Evolutionary conservation across 2,329 filamentous ascomycete genomes (phyloP).

Genomic region (Berkeleyomyces basicola): DNA sequence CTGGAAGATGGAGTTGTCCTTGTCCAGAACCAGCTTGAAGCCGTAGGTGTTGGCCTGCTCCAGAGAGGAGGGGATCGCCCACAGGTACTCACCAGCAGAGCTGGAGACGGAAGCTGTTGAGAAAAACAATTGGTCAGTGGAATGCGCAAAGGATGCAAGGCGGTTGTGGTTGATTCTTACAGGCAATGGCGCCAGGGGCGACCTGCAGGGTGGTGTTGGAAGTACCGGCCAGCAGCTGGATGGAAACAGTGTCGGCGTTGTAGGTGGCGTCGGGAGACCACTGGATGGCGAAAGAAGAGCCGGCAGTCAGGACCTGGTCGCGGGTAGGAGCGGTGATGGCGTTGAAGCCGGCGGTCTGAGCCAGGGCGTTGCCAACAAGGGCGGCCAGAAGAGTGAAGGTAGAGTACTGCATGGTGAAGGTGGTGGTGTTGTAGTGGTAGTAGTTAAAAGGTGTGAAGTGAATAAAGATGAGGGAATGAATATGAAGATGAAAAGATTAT

Average conservation of each 20-base stretch:
- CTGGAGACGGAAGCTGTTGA: slow-evolving; percentile 31
- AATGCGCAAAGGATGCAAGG: not conserved
- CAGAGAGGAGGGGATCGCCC: slow-evolving; percentile 31
- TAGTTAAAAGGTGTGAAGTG: not conserved
- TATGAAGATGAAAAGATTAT: not conserved
- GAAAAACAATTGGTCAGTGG: not conserved
- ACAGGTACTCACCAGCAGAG: slow-evolving; percentile 29
- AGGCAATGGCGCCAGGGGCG: slow-evolving; percentile 22
- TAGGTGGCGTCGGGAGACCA: slow-evolving; percentile 30
- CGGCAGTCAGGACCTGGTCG: slow-evolving; percentile 30
- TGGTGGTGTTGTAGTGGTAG: not conserved
- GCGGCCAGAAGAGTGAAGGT: slow-evolving; percentile 25
- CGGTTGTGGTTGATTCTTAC: slow-evolving; percentile 27
- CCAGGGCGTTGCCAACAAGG: slow-evolving; percentile 33
- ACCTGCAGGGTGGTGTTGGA: slow-evolving; percentile 25
- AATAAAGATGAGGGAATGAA: slow-evolving; percentile 3
- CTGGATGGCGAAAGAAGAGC: slow-evolving; percentile 31
- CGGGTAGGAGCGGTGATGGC: slow-evolving; percentile 31
- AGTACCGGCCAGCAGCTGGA: slow-evolving; percentile 38
- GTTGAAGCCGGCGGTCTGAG: slow-evolving; percentile 41
- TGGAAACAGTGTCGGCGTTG: slow-evolving; percentile 29
- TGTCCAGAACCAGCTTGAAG: slow-evolving; percentile 35
- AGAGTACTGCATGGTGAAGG: slow-evolving; percentile 38
- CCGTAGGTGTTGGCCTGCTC: slow-evolving; percentile 36
- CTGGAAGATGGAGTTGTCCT: slow-evolving; percentile 35